Evolutionary conservation across 1,284 basidiomycete species (phyloP), one percentile per base, ranked within the genome.

Genomic region (Volvariella volvacea): DNA sequence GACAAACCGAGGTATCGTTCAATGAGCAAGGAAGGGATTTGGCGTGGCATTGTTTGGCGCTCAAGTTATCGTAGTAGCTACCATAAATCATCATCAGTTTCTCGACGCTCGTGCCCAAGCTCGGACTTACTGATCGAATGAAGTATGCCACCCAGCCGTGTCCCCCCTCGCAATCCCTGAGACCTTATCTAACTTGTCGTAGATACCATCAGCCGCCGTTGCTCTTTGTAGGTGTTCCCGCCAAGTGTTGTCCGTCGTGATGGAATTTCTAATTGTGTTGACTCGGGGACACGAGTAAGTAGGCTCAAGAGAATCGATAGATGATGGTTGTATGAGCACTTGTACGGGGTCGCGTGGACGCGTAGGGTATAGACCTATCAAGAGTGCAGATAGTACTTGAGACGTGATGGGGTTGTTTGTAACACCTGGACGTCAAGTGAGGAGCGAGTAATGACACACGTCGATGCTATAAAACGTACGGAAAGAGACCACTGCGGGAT

Each of bases 351-450:
- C 39, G 22, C 22, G 55, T 47, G 4, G 36, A 37, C 56, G 56
- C n/a, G 34, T 45, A 2, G 71, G 71, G 54, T 72, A 73, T 3
- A 74, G 56, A 2, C 70, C 70, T 41, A 57, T 58, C 12, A 69
- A 48, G n/a, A 73, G 60, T 0, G 66, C 68, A n/a, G 64, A 65
- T n/a, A 70, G 68, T 2, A 73, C 68, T 57, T 74, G 69, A 0
- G 71, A 73, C 7, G 72, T 73, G 30, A 74, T 71, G 12, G 62
- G 63, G 42, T 74, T 74, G 57, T 71, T 71, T 2, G 70, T 74
- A 2, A 73, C 69, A 12, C 70, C 69, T 71, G 42, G 4, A 30
- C 17, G 19, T 28, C n/a, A 1, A 4, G 28, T 17, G n/a, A 36
- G 25, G 33, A 16, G 31, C 21, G 14, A 37, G 15, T 2, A 16